Base-by-base conservation (phyloP, 2,329 filamentous ascomycete genomes). In the Nothomitra cinnamomea region DNA sequence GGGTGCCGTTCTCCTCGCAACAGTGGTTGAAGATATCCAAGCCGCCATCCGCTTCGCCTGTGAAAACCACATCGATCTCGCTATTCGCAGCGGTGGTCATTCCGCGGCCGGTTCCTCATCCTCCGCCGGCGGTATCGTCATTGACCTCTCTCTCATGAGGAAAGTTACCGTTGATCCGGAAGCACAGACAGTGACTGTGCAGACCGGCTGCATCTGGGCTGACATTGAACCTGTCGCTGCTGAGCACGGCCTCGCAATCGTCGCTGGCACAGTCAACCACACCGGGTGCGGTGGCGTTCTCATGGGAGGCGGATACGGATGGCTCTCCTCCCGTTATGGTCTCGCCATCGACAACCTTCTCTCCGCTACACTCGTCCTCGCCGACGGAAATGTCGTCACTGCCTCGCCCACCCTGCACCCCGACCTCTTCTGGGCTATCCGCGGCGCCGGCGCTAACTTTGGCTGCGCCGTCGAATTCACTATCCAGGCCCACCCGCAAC, bases 251-350 rank as follows among this genome's bases (percentile, higher is more conserved):
- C 69, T 82, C 2, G 78, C 77, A 1, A 77, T 77, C 1, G 75
- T 80, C 0, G 78, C 78, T 7, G 79, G 79, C 2, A 80, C 78
- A 0, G 76, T 82, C 8, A 76, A 76, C 42, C 75, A 81, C 57
- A 82, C 78, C 1, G 79, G 79, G 4, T 74, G 82, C 4, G 78
- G 76, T 1, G 79, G 76, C 0, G 65, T 82, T 13, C 72, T 73
- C 0, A 62, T 80, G 1, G 76, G 76, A 0, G 78, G 78, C 22
- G 79, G 78, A 1, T 78, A 77, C 59, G 77, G 79, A 1, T 72
- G 74, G 63, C 64, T 82, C 15, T 73, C 69, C 24, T 73, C 75
- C 0, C 65, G 67, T 32, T 66, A 77, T 52, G 80, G 80, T 0
- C 66, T 82, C 5, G 69, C 69, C 0, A 72, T 77, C 51, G 75